Conservation (phyloP, 257 asterid genomes). For the Scutellaria galericulata region DNA sequence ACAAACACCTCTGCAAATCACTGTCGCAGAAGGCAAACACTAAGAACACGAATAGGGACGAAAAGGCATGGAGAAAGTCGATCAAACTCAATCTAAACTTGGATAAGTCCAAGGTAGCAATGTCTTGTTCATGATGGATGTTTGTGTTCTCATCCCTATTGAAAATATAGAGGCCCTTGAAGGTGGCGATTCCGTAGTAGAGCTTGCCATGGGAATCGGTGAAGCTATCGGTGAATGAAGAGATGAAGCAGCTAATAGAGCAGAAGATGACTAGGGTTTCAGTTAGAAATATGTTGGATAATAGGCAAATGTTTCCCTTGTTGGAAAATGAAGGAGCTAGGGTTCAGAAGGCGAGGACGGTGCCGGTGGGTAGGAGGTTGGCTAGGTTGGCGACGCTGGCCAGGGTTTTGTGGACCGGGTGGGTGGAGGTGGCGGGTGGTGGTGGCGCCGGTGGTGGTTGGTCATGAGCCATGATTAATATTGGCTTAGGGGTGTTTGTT, state of each 20-base stretch:
- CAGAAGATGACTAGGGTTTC: constrained; percentile 43
- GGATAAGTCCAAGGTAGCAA: constrained; percentile 20
- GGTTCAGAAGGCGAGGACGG: constrained; percentile 62
- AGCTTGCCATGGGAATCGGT: constrained; percentile 43
- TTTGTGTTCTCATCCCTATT: constrained; percentile 13
- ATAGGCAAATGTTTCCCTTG: constrained; percentile 46
- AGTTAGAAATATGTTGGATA: constrained; percentile 52
- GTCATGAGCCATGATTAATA: background rate
- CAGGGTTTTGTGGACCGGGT: constrained; percentile 51
- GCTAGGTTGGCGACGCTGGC: constrained; percentile 65
- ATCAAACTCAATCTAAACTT: constrained; percentile 44
- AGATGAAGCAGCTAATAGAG: constrained; percentile 51
- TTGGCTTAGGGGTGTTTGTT: no score
- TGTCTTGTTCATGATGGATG: background rate
- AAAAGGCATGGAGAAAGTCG: constrained; percentile 60
- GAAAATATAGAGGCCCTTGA: constrained; percentile 56
- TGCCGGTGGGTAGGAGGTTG: constrained; percentile 76
- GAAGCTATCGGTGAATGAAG: constrained; percentile 67
- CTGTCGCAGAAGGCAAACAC: constrained; percentile 56
- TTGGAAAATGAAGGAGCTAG: constrained; percentile 63
- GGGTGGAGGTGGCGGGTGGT: background rate
- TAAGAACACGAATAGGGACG: constrained; percentile 57
- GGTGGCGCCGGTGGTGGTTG: background rate
- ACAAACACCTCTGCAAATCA: constrained; percentile 59
- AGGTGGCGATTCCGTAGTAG: constrained; percentile 57